Base-by-base conservation (phyloP, 2,329 filamentous ascomycete genomes). In the Sclerotinia nivalis region DNA sequence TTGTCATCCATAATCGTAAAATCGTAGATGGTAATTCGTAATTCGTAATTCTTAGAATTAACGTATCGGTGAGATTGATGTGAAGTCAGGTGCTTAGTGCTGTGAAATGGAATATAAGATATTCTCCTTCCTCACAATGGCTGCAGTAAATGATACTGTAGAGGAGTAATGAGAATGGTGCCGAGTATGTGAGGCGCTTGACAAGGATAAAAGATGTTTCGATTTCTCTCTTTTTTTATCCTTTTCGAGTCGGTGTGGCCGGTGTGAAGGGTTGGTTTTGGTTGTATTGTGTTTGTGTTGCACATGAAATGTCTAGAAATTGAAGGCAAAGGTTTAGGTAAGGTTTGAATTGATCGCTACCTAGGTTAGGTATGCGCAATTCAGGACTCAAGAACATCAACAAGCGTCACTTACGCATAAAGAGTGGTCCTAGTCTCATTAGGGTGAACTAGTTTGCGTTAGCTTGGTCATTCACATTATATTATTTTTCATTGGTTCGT, bases 391-490 rank as follows among this genome's bases (percentile, higher is more conserved):
- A 50, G 13, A 40, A 1, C 10, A 40, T 52, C 47, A 34, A 20
- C 61, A 59, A 58, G 52, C 52, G 37, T 67, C 65, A 67, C 65
- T 60, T 28, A 9, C 34, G 40, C 56, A 61, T 60, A 37, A 58
- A 68, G 25, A 60, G 65, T 58, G 54, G 65, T 22, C 28, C 56
- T 20, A 12, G 20, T 45, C 15, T 52, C 13, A n/a, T 40, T 68
- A 61, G 55, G 9, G n/a, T 15, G 9, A 34, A 50, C 34, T 68
- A 62, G 12, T 31, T 15, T 10, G 10, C 15, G 2, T 61, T 68
- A 68, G 66, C n/a, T n/a, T 62, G 66, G 66, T 68, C 66, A 68
- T 68, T 45, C 18, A 6, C 45, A 68, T 68, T 62, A 52, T 62
- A 10, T n/a, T 4, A 31, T 25, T 54, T 68, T 31, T 54, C 3